Base-by-base conservation (phyloP, 495 filamentous ascomycete species). In the Astrothelium subdiscretum region DNA sequence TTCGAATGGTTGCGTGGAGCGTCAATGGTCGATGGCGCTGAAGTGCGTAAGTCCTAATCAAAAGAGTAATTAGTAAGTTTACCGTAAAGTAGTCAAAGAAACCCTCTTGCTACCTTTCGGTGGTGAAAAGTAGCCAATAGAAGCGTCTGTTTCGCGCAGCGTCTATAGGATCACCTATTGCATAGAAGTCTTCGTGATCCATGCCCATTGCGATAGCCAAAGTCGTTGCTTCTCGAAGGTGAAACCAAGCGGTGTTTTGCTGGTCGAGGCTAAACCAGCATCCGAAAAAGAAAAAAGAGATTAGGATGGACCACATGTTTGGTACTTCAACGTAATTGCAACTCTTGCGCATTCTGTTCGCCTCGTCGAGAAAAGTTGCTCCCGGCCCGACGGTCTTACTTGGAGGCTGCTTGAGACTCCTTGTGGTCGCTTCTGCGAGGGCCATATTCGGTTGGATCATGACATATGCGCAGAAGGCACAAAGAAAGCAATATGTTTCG, bases 381-480 rank as follows among this genome's bases (percentile, higher is more conserved):
- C 82, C 81, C 6, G 65, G 52, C 31, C 42, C 52, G 27, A 57
- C 12, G 32, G n/a, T 62, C 8, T 66, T 63, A 38, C 67, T 61
- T 18, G 54, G 58, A 15, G 20, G 3, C 3, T 51, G 20, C 3
- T 67, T 65, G 13, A 80, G 29, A 82, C 76, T 3, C 76, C 79
- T 76, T 35, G 59, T 44, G 0, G 57, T 58, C 2, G 32, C 31
- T 2, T 60, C 54, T 18, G 82, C 76, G 0, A 83, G 64, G 20
- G 78, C 75, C 43, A 92, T 90, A 61, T 87, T 84, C 0, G 90
- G 85, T 68, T 95, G 91, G 24, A 94, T 89, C 76, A 91, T 84
- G 68, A 92, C 90, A 68, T 88, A 91, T 0, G 88, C 88, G 69
- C 88, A 94, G 2, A 96, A 73, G 6, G 90, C 84, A 2, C 84